A percentile compares a stretch with the other conserved stretches of the same genome.
Evolutionary conservation across 75 land plant genomes (phyloP).

Genomic region (Ceratopteris richardii): DNA sequence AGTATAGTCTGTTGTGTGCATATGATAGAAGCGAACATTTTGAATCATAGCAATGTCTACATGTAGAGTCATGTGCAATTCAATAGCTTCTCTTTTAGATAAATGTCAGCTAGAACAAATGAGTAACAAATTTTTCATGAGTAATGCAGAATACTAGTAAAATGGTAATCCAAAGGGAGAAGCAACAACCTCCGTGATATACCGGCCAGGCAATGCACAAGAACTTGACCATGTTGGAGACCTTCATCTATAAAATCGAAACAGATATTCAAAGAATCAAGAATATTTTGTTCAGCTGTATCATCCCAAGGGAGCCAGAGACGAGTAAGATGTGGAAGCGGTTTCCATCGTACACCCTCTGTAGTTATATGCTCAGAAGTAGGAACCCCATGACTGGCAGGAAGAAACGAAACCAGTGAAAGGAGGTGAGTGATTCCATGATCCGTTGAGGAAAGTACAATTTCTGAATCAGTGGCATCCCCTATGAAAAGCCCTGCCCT

Average conservation of each 20-base stretch:
- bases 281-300: constrained; percentile 64
- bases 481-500: constrained; percentile 80
- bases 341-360: constrained; percentile 41
- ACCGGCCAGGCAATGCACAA: constrained; percentile 97
- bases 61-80: too few species aligned
- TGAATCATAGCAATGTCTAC: too few species aligned
- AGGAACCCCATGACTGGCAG: constrained; percentile 42
- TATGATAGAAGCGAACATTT: too few species aligned
- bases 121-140: too few species aligned
- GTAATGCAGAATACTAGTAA: too few species aligned
- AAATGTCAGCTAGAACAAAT: too few species aligned
- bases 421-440: constrained; percentile 45
- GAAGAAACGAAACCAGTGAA: constrained; percentile 55
- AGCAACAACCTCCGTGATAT: constrained; percentile 80
- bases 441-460: constrained; percentile 36
- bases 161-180: too few species aligned
- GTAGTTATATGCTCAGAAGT: constrained; percentile 33
- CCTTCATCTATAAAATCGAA: constrained; percentile 75
- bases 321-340: constrained; percentile 67
- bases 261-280: constrained; percentile 83
- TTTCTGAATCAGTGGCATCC: constrained; percentile 61
- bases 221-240: constrained; percentile 61
- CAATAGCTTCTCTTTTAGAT: too few species aligned
- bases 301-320: constrained; percentile 48
- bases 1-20: too few species aligned